Base-by-base conservation (phyloP, 805 yeast species). In the Candida koratica region DNA sequence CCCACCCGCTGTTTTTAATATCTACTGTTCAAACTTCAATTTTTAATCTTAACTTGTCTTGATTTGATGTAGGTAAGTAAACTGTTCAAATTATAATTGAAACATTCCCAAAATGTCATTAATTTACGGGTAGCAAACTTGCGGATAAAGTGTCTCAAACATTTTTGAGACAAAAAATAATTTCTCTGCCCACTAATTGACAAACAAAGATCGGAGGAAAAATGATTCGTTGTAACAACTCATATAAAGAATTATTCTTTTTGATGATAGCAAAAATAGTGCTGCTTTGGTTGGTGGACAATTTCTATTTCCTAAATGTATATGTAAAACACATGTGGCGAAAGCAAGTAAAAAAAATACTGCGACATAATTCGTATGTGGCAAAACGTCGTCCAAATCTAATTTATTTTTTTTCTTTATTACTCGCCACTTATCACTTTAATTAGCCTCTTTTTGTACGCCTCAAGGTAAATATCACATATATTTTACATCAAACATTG, bases 361-460 rank as follows among this genome's bases (percentile, higher is more conserved):
- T n/a, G n/a, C 32, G 32, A 29, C 32, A 29, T 29, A n/a, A n/a
- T 29, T 29, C 18, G 10, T 13, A 5, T 29, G 32, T 29, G 32
- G 32, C 32, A 17, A 28, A 28, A 29, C 32, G 32, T 29, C 32
- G 20, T 29, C 22, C n/a, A 25, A 23, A 23, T 18, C 25, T 8
- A 5, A 18, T 18, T 8, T 19, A 29, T 13, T 4, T 12, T 29
- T 29, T 29, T 29, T 18, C 25, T 29, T 29, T 29, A 29, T 29
- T 29, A 19, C 32, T 29, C 32, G 32, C 32, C 32, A 29, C 32
- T 29, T 29, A 19, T 29, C 32, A 29, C 17, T 22, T 14, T 25
- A 29, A 29, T 13, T 29, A 29, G 32, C 32, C 32, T 29, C 32
- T 29, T 20, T n/a, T n/a, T n/a, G n/a, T n/a, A n/a, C n/a, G n/a